Percentiles rank a stretch among this genome's conserved stretches.
Evolutionary conservation across 768 basidiomycete species (phyloP).

Genomic region (Pleurotus eryngii): DNA sequence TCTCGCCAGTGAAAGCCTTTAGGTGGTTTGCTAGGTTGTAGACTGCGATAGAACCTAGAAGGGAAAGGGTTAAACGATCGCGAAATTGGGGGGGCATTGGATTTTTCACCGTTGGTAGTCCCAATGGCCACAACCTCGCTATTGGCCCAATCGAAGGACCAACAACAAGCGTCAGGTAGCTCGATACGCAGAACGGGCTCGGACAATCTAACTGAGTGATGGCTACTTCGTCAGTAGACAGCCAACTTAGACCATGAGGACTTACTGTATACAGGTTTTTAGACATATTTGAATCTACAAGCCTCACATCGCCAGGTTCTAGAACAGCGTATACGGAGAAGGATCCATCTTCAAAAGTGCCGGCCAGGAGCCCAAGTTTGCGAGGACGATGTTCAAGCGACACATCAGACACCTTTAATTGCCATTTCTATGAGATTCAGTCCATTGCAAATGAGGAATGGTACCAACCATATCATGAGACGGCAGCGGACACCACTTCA

Average conservation of each 20-base stretch:
- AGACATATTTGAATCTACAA: constrained; percentile 21
- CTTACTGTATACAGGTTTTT: constrained; percentile 49
- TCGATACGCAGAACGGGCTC: constrained; percentile 72
- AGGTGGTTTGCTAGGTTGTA: constrained; percentile 50
- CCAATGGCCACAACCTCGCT: constrained; percentile 81
- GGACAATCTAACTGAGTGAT: constrained; percentile 47
- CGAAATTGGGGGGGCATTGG: background rate
- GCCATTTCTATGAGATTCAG: background rate
- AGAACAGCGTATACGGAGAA: constrained; percentile 78
- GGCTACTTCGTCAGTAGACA: background rate
- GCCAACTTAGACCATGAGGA: background rate
- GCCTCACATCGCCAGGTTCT: constrained; percentile 56
- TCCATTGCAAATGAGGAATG: background rate
- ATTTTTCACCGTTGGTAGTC: constrained; percentile 67
- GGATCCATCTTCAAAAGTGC: constrained; percentile 85
- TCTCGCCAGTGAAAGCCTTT: constrained; percentile 19
- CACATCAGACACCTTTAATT: constrained; percentile 8
- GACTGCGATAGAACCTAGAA: constrained; percentile 50
- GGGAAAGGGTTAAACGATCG: constrained; percentile 8
- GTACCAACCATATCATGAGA: constrained; percentile 55
- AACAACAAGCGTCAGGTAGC: constrained; percentile 72
- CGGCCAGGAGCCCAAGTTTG: constrained; percentile 83
- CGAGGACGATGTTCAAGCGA: constrained; percentile 24
- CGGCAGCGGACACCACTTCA: constrained; percentile 94
- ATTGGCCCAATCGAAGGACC: constrained; percentile 87